These are phyloP conservation scores for Diaporthe humulicola DNA, from an alignment of 2,329 filamentous ascomycete genomes.

Conservation along the genomic window DNA sequence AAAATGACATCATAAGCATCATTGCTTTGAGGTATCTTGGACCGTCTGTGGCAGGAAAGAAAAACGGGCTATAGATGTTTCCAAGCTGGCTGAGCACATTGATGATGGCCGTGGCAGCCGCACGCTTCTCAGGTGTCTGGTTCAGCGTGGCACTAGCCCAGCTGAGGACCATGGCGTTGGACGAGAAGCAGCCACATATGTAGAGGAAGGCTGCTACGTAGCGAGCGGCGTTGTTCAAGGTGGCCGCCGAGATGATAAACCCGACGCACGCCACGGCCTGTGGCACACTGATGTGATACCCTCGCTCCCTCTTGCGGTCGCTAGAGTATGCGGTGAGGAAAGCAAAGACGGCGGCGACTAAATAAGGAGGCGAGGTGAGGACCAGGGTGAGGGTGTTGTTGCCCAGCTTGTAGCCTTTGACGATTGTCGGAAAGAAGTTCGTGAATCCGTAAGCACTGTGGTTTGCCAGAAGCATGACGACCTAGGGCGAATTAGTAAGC, in stretches of 20 bases:
- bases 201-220: conserved; percentile 53
- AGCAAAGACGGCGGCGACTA: conserved; percentile 57
- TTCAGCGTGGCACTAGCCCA: conserved; percentile 57
- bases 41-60: conserved; percentile 51
- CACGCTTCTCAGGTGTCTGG: conserved; percentile 59
- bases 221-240: conserved; percentile 47
- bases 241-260: conserved; percentile 51
- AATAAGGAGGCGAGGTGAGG: conserved; percentile 60
- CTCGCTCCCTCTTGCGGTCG: conserved; percentile 56
- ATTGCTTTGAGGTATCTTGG: conserved; percentile 43
- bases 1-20: conserved; percentile 15
- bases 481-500: neutral
- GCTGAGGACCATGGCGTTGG: conserved; percentile 58
- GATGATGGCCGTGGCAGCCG: conserved; percentile 48
- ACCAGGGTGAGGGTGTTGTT: conserved; percentile 55
- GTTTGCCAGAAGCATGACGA: neutral
- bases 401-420: conserved; percentile 53
- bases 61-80: conserved; percentile 55
- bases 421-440: conserved; percentile 3
- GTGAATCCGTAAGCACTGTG: neutral
- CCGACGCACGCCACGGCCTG: conserved; percentile 55
- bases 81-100: conserved; percentile 52
- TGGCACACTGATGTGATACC: conserved; percentile 54
- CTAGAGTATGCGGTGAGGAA: conserved; percentile 57
- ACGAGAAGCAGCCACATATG: conserved; percentile 51